Conservation (phyloP, 495 filamentous ascomycete genomes). For the Penicillium antarcticum region DNA sequence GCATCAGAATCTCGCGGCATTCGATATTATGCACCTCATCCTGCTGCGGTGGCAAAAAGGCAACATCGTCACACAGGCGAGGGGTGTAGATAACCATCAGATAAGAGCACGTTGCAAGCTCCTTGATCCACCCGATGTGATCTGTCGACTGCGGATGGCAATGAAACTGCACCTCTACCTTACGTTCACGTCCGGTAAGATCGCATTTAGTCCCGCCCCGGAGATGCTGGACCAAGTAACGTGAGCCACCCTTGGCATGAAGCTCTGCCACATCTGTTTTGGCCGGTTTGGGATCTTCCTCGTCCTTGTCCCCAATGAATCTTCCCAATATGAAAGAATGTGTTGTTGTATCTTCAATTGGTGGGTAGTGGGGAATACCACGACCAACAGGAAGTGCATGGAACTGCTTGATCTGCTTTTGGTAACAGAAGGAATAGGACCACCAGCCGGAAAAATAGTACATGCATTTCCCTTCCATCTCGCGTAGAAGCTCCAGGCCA, state of each 20-base stretch:
- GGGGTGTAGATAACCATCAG: constrained; percentile 94
- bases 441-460: constrained; percentile 95
- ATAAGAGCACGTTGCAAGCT: constrained; percentile 89
- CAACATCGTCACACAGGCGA: constrained; percentile 86
- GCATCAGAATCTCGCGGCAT: constrained; percentile 66
- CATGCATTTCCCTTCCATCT: constrained; percentile 82
- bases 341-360: constrained; percentile 68
- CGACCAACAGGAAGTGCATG: constrained; percentile 70
- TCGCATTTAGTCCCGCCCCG: constrained; percentile 87
- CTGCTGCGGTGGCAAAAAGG: constrained; percentile 83
- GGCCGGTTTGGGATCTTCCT: constrained; percentile 21
- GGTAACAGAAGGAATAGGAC: constrained; percentile 96
- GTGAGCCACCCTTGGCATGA: constrained; percentile 75
- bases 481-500: constrained; percentile 86
- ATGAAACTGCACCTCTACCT: constrained; percentile 90
- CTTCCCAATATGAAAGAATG: constrained; percentile 78
- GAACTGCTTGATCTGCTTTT: constrained; percentile 83
- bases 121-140: constrained; percentile 92
- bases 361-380: constrained; percentile 66
- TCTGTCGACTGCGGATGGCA: constrained; percentile 80
- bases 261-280: constrained; percentile 55
- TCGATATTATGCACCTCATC: constrained; percentile 73
- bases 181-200: constrained; percentile 77
- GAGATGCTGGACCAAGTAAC: constrained; percentile 88
- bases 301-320: constrained; percentile 33